Evolutionary conservation across 768 basidiomycete species (phyloP), one percentile per base, ranked within the genome.

Genomic region (Russula lepida): DNA sequence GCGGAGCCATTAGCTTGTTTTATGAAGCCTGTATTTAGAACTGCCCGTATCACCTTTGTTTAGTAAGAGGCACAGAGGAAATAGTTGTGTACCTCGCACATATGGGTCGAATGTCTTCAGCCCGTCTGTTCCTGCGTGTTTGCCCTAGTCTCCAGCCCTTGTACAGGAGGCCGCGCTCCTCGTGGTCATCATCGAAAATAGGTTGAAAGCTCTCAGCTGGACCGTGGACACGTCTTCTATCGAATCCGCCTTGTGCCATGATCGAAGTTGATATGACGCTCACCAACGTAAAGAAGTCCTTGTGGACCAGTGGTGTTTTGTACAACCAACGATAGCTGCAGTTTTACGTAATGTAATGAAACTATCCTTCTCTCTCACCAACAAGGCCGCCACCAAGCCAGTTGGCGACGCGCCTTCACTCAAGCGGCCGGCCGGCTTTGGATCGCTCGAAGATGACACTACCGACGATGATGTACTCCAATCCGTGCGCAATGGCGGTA

Each of bases 1-100:
- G 93, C 94, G 19, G 94, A 97, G 1, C 97, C 97, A 69, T 93
- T 95, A 1, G 97, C 95, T 74, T 97, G 93, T 63, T 76, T 88
- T 56, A 97, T 92, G 15, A 98, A 76, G 9, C 94, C 93, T 30
- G 92, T 84, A 70, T 94, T 86, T 51, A 99, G 75, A 73, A 91
- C 95, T 99, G 65, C 58, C 62, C 55, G 62, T 51, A 30, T 54
- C 55, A 51, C 50, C 46, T 59, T 50, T 47, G 53, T 35, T 57
- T n/a, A 39, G 52, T 33, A 25, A 59, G 17, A 48, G 48, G 53
- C 43, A 32, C 30, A 57, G 54, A 54, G 52, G 48, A 28, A 32
- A 48, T 39, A 15, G 21, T 9, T 9, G 35, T 23, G 27, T 73
- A 73, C 15, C 35, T 39, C 84, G 56, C 72, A 95, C 95, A 98